A percentile compares a stretch with the other conserved stretches of the same genome.
phyloP scores from a whole-genome alignment of 192 early-diverging fungal species.

The Gorgonomyces haynaldii region DNA sequence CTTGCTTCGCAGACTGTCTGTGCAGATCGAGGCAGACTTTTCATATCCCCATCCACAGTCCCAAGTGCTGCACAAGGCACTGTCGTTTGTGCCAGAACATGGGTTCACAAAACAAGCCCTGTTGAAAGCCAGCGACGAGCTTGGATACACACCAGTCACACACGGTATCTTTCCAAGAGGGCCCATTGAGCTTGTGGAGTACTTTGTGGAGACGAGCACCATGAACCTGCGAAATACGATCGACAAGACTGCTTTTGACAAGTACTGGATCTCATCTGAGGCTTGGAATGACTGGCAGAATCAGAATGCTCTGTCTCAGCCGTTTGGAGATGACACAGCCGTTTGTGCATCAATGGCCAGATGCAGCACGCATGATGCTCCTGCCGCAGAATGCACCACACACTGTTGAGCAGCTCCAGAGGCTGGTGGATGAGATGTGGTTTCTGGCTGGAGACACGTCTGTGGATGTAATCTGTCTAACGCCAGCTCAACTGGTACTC shows the following conservation, averaged over 20 bases:
- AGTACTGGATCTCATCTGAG: constrained; percentile 8
- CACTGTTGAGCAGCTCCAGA: constrained; percentile 54
- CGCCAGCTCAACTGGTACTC: constrained; percentile 81
- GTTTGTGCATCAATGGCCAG: constrained; percentile 63
- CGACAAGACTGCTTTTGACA: constrained; percentile 31
- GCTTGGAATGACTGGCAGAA: constrained; percentile 31
- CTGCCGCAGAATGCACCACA: constrained; percentile 64
- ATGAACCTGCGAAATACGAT: constrained; percentile 43
- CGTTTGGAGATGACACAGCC: constrained; percentile 64
- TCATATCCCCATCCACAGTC: too few relatives aligned
- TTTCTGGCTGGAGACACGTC: constrained; percentile 75
- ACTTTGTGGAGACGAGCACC: constrained; percentile 59
- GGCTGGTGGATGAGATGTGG: constrained; percentile 79
- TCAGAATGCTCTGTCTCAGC: constrained; percentile 45
- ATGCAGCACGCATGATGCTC: constrained; percentile 65
- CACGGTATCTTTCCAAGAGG: constrained; percentile 60
- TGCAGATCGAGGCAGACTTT: too few relatives aligned
- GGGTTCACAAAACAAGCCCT: constrained; percentile 71
- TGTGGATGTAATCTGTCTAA: constrained; percentile 48
- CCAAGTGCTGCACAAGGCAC: constrained; percentile 47
- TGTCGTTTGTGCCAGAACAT: constrained; percentile 52
- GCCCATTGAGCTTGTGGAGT: constrained; percentile 56
- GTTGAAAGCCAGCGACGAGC: constrained; percentile 42
- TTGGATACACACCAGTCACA: constrained; percentile 59
- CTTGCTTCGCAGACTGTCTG: too few relatives aligned